Base-by-base conservation (phyloP, 371 early-diverging fungal species). In the Mortierella sp. region DNA sequence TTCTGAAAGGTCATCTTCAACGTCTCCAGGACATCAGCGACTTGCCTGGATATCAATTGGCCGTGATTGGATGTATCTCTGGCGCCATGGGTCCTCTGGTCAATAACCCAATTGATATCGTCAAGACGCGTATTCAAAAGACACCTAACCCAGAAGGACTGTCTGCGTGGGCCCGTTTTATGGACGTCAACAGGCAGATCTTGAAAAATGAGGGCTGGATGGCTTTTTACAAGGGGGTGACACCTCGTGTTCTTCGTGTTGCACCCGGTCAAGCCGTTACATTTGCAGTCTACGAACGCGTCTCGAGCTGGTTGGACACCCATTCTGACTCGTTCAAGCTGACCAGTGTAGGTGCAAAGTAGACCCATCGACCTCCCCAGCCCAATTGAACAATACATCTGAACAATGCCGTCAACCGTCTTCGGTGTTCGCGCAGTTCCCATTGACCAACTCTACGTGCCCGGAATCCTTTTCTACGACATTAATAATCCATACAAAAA, bases 31-130 rank as follows among this genome's bases (percentile, higher is more conserved):
- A 84, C 53, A 69, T 91, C 49, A 90, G 91, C 24, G 93, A 94
- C 53, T 88, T 98, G 54, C 98, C 98, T 24, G 88, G 93, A 54
- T 98, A 94, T 80, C 98, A 98, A 82, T 91, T 91, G 58, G 82
- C 96, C 41, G 57, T 95, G 28, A 87, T 95, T 63, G 98, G 98
- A 76, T 93, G 95, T 71, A 84, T 98, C 41, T 95, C 95, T 63
- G 98, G 98, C 64, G 98, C 98, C 9, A 94, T 94, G 95, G 94
- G 98, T 24, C 98, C 98, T 6, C 82, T 97, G 16, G 94, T 93
- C 61, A 98, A 98, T 80, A 96, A 95, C 38, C 98, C 98, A 30
- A 96, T 98, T 60, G 98, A 98, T 83, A 97, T 96, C 42, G 95
- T 98, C 81, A 98, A 98, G 87, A 98, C 98, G 3, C 94, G 98